Evolutionary conservation across 2,329 filamentous ascomycete species (phyloP).

Genomic region (Aureobasidium vineae): DNA sequence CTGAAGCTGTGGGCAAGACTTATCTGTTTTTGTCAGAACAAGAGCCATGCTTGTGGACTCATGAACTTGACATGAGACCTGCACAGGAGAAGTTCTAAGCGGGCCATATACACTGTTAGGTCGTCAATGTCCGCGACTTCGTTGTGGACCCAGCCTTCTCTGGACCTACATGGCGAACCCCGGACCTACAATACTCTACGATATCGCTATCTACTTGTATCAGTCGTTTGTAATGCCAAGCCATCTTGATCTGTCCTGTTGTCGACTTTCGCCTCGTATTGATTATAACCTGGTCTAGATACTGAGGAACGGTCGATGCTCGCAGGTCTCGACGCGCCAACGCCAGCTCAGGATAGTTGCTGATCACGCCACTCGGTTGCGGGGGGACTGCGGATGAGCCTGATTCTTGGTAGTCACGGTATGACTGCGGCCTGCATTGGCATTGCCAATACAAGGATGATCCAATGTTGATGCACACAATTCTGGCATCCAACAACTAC

Average conservation of each 20-base stretch:
- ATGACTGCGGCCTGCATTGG: not conserved
- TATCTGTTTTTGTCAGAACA: conserved; percentile 55
- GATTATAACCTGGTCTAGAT: not conserved
- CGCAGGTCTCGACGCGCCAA: not conserved
- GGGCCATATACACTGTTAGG: too few species aligned
- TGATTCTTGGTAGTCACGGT: not conserved
- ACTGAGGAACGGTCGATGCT: not conserved
- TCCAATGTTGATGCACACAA: not conserved
- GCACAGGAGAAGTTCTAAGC: conserved; percentile 50
- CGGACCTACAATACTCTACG: not conserved
- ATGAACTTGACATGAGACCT: conserved; percentile 54
- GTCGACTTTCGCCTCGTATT: not conserved
- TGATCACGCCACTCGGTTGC: conserved; percentile 13
- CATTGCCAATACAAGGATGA: not conserved
- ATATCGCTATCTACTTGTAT: not conserved
- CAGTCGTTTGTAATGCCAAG: conserved; percentile 2
- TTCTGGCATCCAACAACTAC: not conserved
- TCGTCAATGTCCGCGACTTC: not conserved
- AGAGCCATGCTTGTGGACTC: conserved; percentile 52
- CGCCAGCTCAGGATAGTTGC: not conserved
- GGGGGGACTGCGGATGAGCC: not conserved
- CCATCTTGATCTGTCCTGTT: not conserved
- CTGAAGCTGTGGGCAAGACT: conserved; percentile 57
- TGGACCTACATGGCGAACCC: not conserved
- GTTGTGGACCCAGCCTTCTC: not conserved